These are phyloP conservation scores for Peribolospora kevripleyi DNA, from an alignment of 768 basidiomycete species.

Conservation along the genomic window DNA sequence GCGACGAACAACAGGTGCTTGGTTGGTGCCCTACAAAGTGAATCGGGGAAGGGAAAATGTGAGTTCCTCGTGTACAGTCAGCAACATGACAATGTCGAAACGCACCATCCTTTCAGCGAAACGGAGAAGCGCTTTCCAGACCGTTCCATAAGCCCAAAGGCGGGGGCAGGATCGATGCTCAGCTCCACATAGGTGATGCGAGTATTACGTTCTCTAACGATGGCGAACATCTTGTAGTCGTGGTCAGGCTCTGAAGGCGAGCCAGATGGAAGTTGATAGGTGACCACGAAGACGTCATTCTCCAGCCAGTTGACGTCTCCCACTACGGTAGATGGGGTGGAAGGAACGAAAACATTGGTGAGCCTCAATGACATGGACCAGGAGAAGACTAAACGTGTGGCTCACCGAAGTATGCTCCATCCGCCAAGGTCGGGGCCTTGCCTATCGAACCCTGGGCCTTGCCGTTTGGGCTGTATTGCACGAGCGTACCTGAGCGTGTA, in stretches of 20 bases:
- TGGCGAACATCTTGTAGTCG: conserved; percentile 18
- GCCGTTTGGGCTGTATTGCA: conserved; percentile 22
- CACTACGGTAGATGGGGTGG: conserved; percentile 1
- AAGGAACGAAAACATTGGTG: conserved; percentile 3
- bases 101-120: conserved; percentile 5
- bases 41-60: background rate
- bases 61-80: background rate
- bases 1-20: conserved; percentile 19
- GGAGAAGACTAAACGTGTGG: background rate
- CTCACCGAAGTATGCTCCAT: background rate
- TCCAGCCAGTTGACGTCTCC: conserved; percentile 21
- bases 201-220: conserved; percentile 13
- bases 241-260: conserved; percentile 12
- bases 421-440: conserved; percentile 11
- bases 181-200: conserved; percentile 17
- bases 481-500: conserved; percentile 14
- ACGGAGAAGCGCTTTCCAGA: conserved; percentile 8
- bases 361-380: too few relatives aligned
- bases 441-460: conserved; percentile 17
- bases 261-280: conserved; percentile 13
- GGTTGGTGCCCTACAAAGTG: conserved; percentile 9
- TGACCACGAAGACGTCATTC: conserved; percentile 22
- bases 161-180: conserved; percentile 16
- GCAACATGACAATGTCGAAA: conserved; percentile 12
- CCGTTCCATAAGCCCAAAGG: conserved; percentile 18